Evolutionary conservation across 75 land plant genomes (phyloP), one percentile per base, ranked within the genome.

Genomic region (Adiantum capillusveneris): DNA sequence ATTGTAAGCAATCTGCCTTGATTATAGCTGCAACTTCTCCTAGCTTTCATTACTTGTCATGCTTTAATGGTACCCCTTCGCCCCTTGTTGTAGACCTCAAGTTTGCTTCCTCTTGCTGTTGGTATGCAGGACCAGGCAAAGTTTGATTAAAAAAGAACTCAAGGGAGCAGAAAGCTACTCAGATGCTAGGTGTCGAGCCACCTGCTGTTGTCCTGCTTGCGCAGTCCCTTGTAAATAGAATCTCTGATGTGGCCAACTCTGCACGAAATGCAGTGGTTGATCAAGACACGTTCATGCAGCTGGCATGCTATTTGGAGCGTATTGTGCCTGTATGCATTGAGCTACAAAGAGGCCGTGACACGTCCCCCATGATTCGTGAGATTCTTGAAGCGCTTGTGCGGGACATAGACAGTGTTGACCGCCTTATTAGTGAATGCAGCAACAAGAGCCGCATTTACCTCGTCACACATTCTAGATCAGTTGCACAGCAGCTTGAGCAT

Each of bases 401-500:
- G 30, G 78, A 77, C 43, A 25, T 77, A 14, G 70, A 77, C 2
- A 60, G 22, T 12, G 71, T 66, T 5, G 48, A 57, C 30, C 44
- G 67, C 25, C 72, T 74, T 24, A 75, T 77, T 59, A 28, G 45
- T 2, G 24, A 41, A 46, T 73, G 77, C 48, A 58, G 44, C 12
- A 67, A 48, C 53, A 67, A 58, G 27, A 67, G 71, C 71, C 76
- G 70, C 19, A 67, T 73, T 17, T 75, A 73, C 31, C 62, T 73
- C 11, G 57, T 63, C 19, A 75, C 63, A 2, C 78, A 77, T 45
- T 67, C 61, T 13, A 76, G 70, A n/a, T 30, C 50, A 7, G 48
- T 77, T 24, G 58, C 67, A 26, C 48, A 41, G 41, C 70, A 67
- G 71, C 66, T 77, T 6, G 72, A 62, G 45, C 60, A 55, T 58